Base-by-base conservation (phyloP, 495 filamentous ascomycete species). In the Letharia lupina region DNA sequence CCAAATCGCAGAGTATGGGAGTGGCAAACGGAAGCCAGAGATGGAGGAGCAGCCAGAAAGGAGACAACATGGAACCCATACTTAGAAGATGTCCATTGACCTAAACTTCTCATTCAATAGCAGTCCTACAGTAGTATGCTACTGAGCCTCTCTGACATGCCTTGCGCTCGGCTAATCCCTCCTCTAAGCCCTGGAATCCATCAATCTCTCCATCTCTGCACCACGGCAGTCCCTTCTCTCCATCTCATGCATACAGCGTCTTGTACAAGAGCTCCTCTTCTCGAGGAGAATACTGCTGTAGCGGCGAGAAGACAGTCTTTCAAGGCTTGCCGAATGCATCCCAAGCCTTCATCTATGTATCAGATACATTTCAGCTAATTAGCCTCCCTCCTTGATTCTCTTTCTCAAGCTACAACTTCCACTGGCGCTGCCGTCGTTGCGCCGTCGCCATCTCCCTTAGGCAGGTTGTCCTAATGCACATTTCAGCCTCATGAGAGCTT, bases 381-480 rank as follows among this genome's bases (percentile, higher is more conserved):
- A 63, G 62, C 4, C 60, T 62, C 41, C 10, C 20, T 45, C 35
- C 31, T 23, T 3, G 4, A 23, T 7, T 7, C 12, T 41, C 63
- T 11, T 47, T 15, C 20, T 66, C 60, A 70, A 65, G 63, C 66
- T 28, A 44, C 66, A n/a, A 68, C 66, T 48, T 44, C 66, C 31
- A 70, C 63, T 41, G 59, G 58, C 61, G 65, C 61, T 23, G 45
- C 39, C 40, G 50, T 28, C 56, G 23, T 58, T 35, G 39, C n/a
- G n/a, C 52, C 62, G 15, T 65, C 58, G 12, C 44, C 65, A 10
- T 73, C 65, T 37, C 67, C 65, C 10, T 65, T 56, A 2, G 72
- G 73, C 1, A 77, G 59, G 60, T 73, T 73, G 50, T 71, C 72
- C 73, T 75, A 47, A 16, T 2, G 39, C 15, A n/a, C 15, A 52